Percentiles rank a stretch among this genome's conserved stretches.
These are phyloP conservation scores for Leptomonas pyrrhocoris DNA, from an alignment of 208 protist genomes.

Conservation along the genomic window DNA sequence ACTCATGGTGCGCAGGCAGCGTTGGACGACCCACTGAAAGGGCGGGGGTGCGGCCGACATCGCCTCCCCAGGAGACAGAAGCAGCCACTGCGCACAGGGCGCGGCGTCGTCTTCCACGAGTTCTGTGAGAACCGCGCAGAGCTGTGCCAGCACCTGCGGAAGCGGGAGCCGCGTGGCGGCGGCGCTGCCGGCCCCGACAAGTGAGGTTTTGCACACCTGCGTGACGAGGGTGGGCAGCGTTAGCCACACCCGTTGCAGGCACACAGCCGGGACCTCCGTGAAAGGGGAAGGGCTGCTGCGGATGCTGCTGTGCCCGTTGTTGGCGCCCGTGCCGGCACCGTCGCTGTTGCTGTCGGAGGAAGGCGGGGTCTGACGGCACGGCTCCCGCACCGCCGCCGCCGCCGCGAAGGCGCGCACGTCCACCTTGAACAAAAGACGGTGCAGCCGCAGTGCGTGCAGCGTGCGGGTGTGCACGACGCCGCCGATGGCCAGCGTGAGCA, in stretches of 20 bases:
- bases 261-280: slow-evolving; percentile 3
- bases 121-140: slow-evolving; percentile 14
- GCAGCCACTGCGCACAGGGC: slow-evolving; percentile 26
- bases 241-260: slow-evolving; percentile 47
- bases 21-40: slow-evolving; percentile 41
- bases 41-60: slow-evolving; percentile 30
- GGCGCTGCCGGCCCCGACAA: background rate
- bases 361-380: background rate
- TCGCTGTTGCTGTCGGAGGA: background rate
- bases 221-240: slow-evolving; percentile 39
- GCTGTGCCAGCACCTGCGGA: slow-evolving; percentile 11
- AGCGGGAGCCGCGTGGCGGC: slow-evolving; percentile 8
- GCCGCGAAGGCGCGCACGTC: slow-evolving; percentile 50
- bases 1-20: slow-evolving; percentile 20
- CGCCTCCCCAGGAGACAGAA: slow-evolving; percentile 22
- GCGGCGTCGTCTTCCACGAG: slow-evolving; percentile 8
- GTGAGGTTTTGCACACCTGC: slow-evolving; percentile 25
- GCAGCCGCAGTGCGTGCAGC: slow-evolving; percentile 37
- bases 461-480: slow-evolving; percentile 41
- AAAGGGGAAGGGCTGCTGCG: background rate
- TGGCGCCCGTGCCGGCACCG: background rate
- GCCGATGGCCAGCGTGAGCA: slow-evolving; percentile 43
- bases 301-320: background rate
- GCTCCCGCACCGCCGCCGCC: background rate
- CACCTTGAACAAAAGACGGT: slow-evolving; percentile 50